These are phyloP conservation scores for Colletotrichum salicis DNA, from an alignment of 2,329 filamentous ascomycete species.

Conservation along the genomic window DNA sequence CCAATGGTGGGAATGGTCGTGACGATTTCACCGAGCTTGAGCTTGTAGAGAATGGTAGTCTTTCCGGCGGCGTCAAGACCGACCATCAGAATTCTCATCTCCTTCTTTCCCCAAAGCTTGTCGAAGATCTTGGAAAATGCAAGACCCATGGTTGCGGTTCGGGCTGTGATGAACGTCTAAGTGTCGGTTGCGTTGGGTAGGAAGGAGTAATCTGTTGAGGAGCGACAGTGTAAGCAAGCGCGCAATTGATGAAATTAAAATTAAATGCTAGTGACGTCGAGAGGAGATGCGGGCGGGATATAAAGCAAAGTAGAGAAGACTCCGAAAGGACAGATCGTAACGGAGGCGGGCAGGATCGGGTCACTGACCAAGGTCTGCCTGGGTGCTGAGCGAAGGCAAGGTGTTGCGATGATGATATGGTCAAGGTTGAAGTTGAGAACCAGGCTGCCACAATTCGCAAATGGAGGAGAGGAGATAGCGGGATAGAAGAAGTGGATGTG, in stretches of 20 bases:
- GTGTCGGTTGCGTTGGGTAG: slow-evolving; percentile 46
- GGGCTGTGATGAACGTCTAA: slow-evolving; percentile 45
- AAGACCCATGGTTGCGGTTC: slow-evolving; percentile 90
- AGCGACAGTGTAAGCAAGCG: slow-evolving; percentile 32
- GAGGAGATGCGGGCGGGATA: slow-evolving; percentile 27
- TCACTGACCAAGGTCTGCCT: slow-evolving; percentile 32
- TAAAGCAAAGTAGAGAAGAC: slow-evolving; percentile 8
- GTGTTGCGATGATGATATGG: slow-evolving; percentile 14
- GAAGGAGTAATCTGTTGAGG: slow-evolving; percentile 36
- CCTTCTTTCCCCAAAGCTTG: slow-evolving; percentile 98
- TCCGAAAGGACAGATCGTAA: slow-evolving; percentile 33
- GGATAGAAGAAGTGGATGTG: slow-evolving; percentile 36
- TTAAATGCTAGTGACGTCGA: slow-evolving; percentile 28
- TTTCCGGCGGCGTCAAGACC: slow-evolving; percentile 99
- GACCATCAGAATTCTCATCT: slow-evolving; percentile 99
- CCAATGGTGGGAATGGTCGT: slow-evolving; percentile 99
- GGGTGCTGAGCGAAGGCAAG: slow-evolving; percentile 25
- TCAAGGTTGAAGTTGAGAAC: slow-evolving; percentile 25
- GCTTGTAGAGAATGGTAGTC: slow-evolving; percentile 99
- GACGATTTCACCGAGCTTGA: slow-evolving; percentile 99
- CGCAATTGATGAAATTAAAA: slow-evolving; percentile 9
- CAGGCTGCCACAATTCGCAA: slow-evolving; percentile 36
- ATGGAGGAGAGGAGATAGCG: slow-evolving; percentile 31
- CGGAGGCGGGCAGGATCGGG: slow-evolving; percentile 11
- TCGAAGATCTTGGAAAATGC: slow-evolving; percentile 97